Evolutionary conservation across 2,329 filamentous ascomycete species (phyloP).

Genomic region (Apiospora pterosperma): DNA sequence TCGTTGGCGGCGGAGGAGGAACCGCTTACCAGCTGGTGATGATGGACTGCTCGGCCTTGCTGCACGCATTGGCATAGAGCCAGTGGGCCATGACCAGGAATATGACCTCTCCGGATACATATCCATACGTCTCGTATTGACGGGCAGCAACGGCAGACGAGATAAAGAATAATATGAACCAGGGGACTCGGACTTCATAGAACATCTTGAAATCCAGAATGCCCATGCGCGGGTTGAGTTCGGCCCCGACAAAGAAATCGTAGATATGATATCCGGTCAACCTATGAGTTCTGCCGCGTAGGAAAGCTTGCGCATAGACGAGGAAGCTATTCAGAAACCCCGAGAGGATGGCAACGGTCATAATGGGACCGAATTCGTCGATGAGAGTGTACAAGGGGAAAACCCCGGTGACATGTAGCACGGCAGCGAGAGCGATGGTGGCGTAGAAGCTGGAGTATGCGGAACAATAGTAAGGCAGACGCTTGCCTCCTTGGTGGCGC

Average conservation of each 20-base stretch:
- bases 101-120: constrained; percentile 75
- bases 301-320: constrained; percentile 83
- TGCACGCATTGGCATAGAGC: constrained; percentile 87
- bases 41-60: constrained; percentile 89
- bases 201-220: constrained; percentile 96
- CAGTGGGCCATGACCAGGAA: constrained; percentile 88
- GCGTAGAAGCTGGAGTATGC: constrained; percentile 83
- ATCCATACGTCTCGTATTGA: constrained; percentile 82
- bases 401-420: constrained; percentile 74
- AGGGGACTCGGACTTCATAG: constrained; percentile 87
- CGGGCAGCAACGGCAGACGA: constrained; percentile 72
- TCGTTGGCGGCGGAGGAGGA: neutral
- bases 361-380: constrained; percentile 89
- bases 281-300: constrained; percentile 78
- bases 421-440: constrained; percentile 67
- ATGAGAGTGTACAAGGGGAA: constrained; percentile 91
- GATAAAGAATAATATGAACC: constrained; percentile 83
- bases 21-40: constrained; percentile 67
- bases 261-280: constrained; percentile 86
- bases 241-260: constrained; percentile 91
- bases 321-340: constrained; percentile 80
- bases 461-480: constrained; percentile 92
- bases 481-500: constrained; percentile 75
- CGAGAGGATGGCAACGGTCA: constrained; percentile 92
- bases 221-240: constrained; percentile 81